Percentiles rank a stretch among this genome's conserved stretches.
Evolutionary conservation across 305 asterid genomes (phyloP).

Genomic region (Stenogyne calaminthoides): DNA sequence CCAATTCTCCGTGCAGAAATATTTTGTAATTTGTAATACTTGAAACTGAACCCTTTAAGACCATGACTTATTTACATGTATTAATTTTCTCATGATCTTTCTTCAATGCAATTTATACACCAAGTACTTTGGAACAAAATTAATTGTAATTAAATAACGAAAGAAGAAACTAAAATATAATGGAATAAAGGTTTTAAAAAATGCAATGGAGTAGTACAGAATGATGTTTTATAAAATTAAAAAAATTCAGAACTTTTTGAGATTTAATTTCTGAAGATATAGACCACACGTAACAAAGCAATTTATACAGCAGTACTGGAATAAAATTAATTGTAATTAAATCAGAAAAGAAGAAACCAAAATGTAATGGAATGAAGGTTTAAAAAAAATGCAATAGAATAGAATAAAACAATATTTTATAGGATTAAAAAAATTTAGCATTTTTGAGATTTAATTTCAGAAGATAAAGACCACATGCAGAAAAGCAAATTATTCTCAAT

Average conservation of each 20-base stretch:
- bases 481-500: background rate
- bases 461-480: background rate
- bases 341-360: background rate
- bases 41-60: background rate
- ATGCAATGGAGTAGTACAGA: background rate
- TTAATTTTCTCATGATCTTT: background rate
- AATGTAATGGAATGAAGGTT: too few relatives aligned
- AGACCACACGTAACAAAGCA: background rate
- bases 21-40: background rate
- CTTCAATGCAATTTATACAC: background rate
- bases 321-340: background rate
- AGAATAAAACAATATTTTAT: background rate
- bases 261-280: background rate
- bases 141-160: background rate
- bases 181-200: too few relatives aligned
- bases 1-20: background rate
- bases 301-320: background rate
- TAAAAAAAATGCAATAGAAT: background rate
- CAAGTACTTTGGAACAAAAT: background rate
- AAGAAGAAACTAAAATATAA: background rate
- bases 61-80: background rate
- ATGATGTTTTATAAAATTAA: background rate
- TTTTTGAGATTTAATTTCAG: background rate
- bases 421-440: background rate
- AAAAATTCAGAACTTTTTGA: background rate